Percentiles rank a stretch among this genome's conserved stretches.
Evolutionary conservation across 2,329 filamentous ascomycete genomes (phyloP).

Genomic region (Cladosporium austrohemisphaericum): DNA sequence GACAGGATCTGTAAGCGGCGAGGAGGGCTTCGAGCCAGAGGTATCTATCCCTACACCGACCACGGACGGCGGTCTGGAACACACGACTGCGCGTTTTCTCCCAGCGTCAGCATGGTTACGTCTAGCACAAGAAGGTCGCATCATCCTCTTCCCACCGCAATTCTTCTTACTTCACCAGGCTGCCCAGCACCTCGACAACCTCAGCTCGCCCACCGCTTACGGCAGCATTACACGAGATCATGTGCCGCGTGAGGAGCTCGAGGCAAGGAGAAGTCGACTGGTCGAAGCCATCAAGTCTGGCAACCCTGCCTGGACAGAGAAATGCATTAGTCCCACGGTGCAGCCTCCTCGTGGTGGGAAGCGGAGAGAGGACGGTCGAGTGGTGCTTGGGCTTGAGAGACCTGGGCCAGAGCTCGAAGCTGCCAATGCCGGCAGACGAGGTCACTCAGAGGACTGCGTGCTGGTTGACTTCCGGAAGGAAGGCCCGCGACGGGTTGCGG

Average conservation of each 20-base stretch:
- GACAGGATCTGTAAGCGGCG: conserved; percentile 17
- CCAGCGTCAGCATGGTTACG: conserved; percentile 66
- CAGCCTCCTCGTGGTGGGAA: conserved; percentile 34
- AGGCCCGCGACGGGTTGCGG: conserved; percentile 54
- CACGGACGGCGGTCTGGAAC: conserved; percentile 65
- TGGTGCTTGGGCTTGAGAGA: conserved; percentile 52
- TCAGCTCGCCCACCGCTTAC: conserved; percentile 30
- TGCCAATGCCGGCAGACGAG: conserved; percentile 39
- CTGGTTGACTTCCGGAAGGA: conserved; percentile 55
- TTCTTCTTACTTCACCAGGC: conserved; percentile 64
- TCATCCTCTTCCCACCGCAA: conserved; percentile 89
- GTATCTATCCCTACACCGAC: conserved; percentile 66
- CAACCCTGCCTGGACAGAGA: conserved; percentile 42
- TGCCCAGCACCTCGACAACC: conserved; percentile 30
- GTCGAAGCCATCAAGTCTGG: conserved; percentile 50
- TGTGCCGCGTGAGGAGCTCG: conserved; percentile 37
- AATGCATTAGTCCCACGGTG: conserved; percentile 41
- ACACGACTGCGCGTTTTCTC: conserved; percentile 75
- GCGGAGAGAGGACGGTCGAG: conserved; percentile 46
- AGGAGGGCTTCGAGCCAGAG: conserved; percentile 36
- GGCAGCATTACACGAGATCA: conserved; percentile 25
- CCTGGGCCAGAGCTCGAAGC: conserved; percentile 54
- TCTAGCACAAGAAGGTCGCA: conserved; percentile 58
- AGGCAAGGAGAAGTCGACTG: conserved; percentile 51
- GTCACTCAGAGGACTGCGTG: conserved; percentile 54